Percentiles rank a stretch among this genome's conserved stretches.
phyloP scores from a whole-genome alignment of 202 grass and related monocot genomes.

The Musa balbisiana region DNA sequence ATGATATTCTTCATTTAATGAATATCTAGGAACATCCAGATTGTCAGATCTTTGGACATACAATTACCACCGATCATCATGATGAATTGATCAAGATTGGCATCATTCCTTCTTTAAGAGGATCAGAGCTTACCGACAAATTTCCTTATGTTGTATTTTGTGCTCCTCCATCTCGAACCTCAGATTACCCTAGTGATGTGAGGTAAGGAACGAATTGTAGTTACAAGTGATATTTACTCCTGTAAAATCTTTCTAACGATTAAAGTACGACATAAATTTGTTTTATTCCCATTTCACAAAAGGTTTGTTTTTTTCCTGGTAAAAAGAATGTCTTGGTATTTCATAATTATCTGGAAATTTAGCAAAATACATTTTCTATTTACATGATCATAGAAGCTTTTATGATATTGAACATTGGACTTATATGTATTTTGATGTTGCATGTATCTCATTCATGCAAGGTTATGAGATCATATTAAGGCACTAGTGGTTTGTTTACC shows the following conservation, averaged over 20 bases:
- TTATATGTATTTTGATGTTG: no score
- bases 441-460: no score
- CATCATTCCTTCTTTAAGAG: conserved; percentile 58
- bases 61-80: conserved; percentile 73
- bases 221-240: neutral
- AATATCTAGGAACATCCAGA: conserved; percentile 51
- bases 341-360: no score
- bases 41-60: conserved; percentile 70
- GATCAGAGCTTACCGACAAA: conserved; percentile 31
- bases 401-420: no score
- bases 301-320: no score
- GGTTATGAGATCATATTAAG: no score
- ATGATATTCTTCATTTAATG: neutral
- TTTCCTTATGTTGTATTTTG: conserved; percentile 85
- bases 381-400: no score
- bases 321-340: no score
- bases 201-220: conserved; percentile 29
- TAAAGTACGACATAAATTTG: no score
- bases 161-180: conserved; percentile 66
- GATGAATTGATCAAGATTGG: conserved; percentile 55
- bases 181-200: conserved; percentile 70
- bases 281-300: no score
- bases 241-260: neutral
- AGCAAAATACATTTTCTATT: no score
- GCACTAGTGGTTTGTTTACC: neutral